Conservation (phyloP, 176 grass and related monocot species). For the Oryza coarctata region DNA sequence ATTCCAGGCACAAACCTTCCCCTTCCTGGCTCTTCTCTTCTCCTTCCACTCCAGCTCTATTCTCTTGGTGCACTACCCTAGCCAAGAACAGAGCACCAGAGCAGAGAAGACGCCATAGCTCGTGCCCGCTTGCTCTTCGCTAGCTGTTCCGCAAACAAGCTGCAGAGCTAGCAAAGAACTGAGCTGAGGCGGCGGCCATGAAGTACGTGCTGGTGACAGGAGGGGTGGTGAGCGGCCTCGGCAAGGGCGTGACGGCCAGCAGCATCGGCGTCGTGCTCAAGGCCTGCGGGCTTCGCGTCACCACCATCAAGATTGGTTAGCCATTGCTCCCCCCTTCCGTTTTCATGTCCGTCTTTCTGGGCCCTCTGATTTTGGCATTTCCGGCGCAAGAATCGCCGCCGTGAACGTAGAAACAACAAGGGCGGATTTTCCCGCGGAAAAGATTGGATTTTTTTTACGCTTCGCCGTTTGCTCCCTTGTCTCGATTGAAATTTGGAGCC, state of each 20-base stretch:
- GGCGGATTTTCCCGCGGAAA: slow-evolving; percentile 5
- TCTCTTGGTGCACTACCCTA: slow-evolving; percentile 3
- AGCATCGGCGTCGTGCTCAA: slow-evolving; percentile 94
- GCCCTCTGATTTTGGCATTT: slow-evolving; percentile 1
- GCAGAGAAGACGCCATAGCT: background rate
- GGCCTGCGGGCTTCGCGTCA: slow-evolving; percentile 77
- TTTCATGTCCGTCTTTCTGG: background rate
- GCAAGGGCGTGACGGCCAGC: slow-evolving; percentile 94
- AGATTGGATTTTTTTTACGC: slow-evolving; percentile 28
- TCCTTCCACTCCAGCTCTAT: background rate
- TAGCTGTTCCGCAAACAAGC: background rate
- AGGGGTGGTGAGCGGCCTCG: slow-evolving; percentile 90
- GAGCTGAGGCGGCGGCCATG: slow-evolving; percentile 37
- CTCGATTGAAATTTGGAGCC: background rate
- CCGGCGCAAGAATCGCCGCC: slow-evolving; percentile 1
- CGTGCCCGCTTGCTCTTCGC: background rate
- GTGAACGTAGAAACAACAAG: background rate
- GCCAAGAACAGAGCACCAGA: slow-evolving; percentile 21
- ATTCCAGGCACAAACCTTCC: too few species aligned
- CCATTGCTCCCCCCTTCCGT: slow-evolving; percentile 10
- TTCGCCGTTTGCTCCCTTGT: background rate
- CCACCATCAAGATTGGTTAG: slow-evolving; percentile 96
- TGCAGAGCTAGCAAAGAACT: slow-evolving; percentile 12
- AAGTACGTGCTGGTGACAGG: slow-evolving; percentile 97
- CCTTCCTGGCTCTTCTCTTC: too few species aligned